These are phyloP conservation scores for Apiospora aurea DNA, from an alignment of 2,329 filamentous ascomycete species.

Conservation along the genomic window DNA sequence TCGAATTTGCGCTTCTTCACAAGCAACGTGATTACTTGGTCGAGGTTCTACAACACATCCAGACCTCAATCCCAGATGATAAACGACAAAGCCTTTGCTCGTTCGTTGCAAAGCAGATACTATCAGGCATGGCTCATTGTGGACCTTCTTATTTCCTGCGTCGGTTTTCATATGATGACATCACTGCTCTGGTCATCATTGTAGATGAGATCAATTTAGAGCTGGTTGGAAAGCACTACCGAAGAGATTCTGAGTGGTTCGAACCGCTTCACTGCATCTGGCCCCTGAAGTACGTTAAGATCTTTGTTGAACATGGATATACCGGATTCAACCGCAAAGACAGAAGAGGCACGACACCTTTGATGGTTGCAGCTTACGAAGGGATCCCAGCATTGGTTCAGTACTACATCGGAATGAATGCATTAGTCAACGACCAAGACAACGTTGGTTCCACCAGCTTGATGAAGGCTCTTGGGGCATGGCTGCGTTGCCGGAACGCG, in stretches of 20 bases:
- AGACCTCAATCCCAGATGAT: not conserved
- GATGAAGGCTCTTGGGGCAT: not conserved
- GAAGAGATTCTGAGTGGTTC: too few species aligned
- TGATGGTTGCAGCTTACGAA: not conserved
- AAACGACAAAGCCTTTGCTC: not conserved
- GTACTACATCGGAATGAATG: not conserved
- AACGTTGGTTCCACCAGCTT: not conserved
- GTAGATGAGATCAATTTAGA: not conserved
- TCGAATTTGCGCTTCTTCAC: not conserved
- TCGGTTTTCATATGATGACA: not conserved
- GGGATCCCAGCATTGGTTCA: not conserved
- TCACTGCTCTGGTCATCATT: not conserved
- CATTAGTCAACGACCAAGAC: not conserved
- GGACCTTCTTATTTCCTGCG: not conserved
- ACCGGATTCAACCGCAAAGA: not conserved
- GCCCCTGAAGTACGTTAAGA: not conserved
- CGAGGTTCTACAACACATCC: not conserved
- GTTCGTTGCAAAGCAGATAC: not conserved
- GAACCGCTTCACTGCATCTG: not conserved
- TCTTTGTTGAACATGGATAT: not conserved
- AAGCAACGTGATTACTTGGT: not conserved
- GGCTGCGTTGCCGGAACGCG: rapidly evolving
- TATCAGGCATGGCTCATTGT: not conserved
- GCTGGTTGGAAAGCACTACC: not conserved
- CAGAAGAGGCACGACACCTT: not conserved